phyloP scores from a whole-genome alignment of 768 basidiomycete species.

The Pisolithus tinctorius region DNA sequence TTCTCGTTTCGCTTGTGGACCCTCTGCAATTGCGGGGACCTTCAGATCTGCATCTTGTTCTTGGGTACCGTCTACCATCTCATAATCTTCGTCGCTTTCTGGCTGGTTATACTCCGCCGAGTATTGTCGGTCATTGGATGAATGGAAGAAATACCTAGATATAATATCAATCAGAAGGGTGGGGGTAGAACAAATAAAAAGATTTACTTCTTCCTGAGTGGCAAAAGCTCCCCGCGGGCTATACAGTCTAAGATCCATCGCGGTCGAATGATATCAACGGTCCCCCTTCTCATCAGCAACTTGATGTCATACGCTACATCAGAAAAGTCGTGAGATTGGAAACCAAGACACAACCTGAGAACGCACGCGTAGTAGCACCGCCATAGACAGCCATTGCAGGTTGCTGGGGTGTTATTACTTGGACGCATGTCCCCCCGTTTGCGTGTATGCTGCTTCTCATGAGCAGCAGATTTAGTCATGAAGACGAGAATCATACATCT shows the following conservation, averaged over 20 bases:
- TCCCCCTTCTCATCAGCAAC: conserved; percentile 61
- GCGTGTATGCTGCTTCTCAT: conserved; percentile 49
- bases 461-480: not conserved
- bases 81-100: conserved; percentile 29
- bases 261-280: conserved; percentile 69
- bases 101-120: conserved; percentile 46
- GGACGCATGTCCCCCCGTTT: conserved; percentile 60
- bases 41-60: conserved; percentile 12
- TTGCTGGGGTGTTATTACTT: conserved; percentile 51
- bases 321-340: not conserved
- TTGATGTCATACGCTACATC: conserved; percentile 62
- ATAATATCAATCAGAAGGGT: not conserved
- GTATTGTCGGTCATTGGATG: conserved; percentile 44
- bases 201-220: conserved; percentile 61
- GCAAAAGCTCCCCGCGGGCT: conserved; percentile 44
- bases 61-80: conserved; percentile 11
- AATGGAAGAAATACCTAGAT: conserved; percentile 72
- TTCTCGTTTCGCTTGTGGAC: conserved; percentile 15
- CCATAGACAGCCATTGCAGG: conserved; percentile 59
- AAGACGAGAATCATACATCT: conserved; percentile 39
- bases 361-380: conserved; percentile 62
- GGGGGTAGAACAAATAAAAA: not conserved
- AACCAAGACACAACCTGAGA: not conserved
- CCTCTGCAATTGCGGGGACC: not conserved
- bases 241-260: conserved; percentile 80